phyloP scores from a whole-genome alignment of 176 grass and related monocot genomes.

The Lolium multiflorum region DNA sequence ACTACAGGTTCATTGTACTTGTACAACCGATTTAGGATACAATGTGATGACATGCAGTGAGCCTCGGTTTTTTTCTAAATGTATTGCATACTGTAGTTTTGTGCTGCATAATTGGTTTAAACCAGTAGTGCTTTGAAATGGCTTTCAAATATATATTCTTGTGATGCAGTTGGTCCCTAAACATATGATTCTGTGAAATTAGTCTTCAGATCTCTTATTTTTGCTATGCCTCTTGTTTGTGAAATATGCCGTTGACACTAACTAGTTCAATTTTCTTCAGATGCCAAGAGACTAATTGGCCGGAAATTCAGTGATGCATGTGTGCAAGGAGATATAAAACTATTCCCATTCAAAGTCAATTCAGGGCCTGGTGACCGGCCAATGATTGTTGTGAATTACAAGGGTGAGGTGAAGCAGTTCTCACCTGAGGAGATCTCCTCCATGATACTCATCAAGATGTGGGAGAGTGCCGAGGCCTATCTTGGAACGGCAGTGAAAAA shows the following conservation, averaged over 20 bases:
- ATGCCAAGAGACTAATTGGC: slow-evolving; percentile 19
- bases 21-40: neutral
- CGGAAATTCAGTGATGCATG: neutral
- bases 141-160: neutral
- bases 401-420: neutral
- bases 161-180: neutral
- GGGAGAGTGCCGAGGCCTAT: slow-evolving; percentile 3
- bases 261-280: slow-evolving; percentile 2
- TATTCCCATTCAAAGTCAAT: slow-evolving; percentile 29
- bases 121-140: neutral
- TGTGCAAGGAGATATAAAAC: slow-evolving; percentile 26
- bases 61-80: neutral
- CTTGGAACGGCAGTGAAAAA: neutral
- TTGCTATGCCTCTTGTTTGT: neutral
- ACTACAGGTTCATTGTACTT: neutral
- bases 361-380: slow-evolving; percentile 18
- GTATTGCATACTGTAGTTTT: slow-evolving; percentile 3
- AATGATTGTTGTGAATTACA: neutral
- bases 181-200: neutral
- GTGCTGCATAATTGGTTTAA: neutral
- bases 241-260: slow-evolving; percentile 2
- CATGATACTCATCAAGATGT: slow-evolving; percentile 21
- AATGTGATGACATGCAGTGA: neutral
- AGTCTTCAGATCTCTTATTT: neutral
- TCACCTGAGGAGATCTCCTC: slow-evolving; percentile 14